Evolutionary conservation across 306 rosid species (phyloP).

Genomic region (Vigna hirtella): DNA sequence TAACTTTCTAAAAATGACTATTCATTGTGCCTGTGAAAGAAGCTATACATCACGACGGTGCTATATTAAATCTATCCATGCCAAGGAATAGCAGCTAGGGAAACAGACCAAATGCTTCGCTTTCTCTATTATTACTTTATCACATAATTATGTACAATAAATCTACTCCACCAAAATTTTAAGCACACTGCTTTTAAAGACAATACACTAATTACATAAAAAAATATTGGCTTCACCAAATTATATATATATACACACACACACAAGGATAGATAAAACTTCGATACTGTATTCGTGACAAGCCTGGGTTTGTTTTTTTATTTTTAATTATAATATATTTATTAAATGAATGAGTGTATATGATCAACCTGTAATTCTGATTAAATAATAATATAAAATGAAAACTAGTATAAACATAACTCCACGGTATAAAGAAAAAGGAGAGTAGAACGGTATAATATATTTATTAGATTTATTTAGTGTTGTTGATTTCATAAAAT

Average conservation of each 20-base stretch:
- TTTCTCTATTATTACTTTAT: conserved; percentile 27
- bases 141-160: background rate
- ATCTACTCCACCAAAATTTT: background rate
- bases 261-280: background rate
- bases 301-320: background rate
- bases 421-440: too few relatives aligned
- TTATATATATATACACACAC: too few relatives aligned
- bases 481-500: too few relatives aligned
- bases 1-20: conserved; percentile 10
- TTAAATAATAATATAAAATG: too few relatives aligned
- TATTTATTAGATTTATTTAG: too few relatives aligned
- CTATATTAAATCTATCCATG: conserved; percentile 4
- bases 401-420: too few relatives aligned
- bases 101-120: conserved; percentile 29
- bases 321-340: background rate
- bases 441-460: too few relatives aligned
- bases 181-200: background rate
- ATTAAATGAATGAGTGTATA: too few relatives aligned
- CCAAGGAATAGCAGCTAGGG: background rate
- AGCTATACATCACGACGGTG: background rate
- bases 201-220: too few relatives aligned
- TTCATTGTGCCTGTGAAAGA: conserved; percentile 23
- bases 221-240: too few relatives aligned
- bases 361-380: too few relatives aligned
- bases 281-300: background rate